Evolutionary conservation across 495 filamentous ascomycete species (phyloP).

Genomic region (Hyaloscypha finlandica): DNA sequence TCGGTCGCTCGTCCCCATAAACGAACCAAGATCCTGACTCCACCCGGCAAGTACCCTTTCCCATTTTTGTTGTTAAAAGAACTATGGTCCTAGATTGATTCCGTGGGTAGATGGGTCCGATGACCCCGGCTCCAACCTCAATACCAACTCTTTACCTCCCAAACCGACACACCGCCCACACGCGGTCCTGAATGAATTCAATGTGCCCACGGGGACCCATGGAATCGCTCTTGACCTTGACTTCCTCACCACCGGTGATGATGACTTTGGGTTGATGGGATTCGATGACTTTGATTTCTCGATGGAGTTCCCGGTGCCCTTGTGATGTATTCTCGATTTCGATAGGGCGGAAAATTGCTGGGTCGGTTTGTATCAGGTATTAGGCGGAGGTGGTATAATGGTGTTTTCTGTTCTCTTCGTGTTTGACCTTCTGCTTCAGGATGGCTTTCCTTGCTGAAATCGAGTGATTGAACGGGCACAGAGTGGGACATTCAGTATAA

Average conservation of each 20-base stretch:
- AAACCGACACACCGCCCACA: neutral
- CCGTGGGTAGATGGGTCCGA: slow-evolving; percentile 11
- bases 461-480: too few relatives aligned
- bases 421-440: too few relatives aligned
- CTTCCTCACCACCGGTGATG: neutral
- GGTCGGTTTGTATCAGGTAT: too few relatives aligned
- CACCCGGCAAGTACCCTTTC: slow-evolving; percentile 26
- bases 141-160: neutral
- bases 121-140: neutral
- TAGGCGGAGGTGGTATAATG: too few relatives aligned
- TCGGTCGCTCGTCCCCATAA: neutral
- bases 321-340: neutral
- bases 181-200: neutral
- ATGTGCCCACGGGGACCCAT: neutral
- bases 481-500: too few relatives aligned
- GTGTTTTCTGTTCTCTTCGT: too few relatives aligned
- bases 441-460: too few relatives aligned
- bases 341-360: too few relatives aligned
- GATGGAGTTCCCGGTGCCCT: neutral
- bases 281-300: slow-evolving; percentile 7
- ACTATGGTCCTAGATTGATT: slow-evolving; percentile 30
- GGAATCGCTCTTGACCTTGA: neutral
- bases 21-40: neutral
- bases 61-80: slow-evolving; percentile 13
- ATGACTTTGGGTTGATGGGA: neutral